Evolutionary conservation across 352 stramenopile species (phyloP).

Genomic region (Phytophthora kernoviae): DNA sequence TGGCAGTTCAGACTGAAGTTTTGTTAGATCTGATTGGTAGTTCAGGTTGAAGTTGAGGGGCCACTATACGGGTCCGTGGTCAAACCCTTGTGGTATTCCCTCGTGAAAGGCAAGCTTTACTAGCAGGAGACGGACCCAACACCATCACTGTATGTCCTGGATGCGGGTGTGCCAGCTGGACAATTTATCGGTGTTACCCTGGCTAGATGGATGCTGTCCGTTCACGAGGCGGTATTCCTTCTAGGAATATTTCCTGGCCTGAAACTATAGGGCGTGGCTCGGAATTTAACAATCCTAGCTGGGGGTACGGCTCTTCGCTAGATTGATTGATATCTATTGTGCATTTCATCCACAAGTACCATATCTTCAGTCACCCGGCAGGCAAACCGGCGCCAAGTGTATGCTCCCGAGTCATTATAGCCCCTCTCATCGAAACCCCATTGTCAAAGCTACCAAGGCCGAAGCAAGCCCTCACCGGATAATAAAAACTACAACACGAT

Average conservation of each 20-base stretch:
- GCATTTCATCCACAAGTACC: neutral
- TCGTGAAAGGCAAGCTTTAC: neutral
- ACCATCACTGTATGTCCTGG: too few relatives aligned
- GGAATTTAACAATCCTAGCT: neutral
- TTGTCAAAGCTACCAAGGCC: conserved; percentile 8
- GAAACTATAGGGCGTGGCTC: neutral
- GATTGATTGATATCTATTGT: neutral
- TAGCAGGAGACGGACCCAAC: too few relatives aligned
- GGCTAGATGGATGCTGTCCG: too few relatives aligned
- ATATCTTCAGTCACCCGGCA: neutral
- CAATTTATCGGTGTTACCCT: neutral
- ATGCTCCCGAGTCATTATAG: neutral
- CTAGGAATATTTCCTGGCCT: neutral
- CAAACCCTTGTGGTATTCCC: neutral
- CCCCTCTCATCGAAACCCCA: conserved; percentile 4
- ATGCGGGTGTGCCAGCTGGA: too few relatives aligned
- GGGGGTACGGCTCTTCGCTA: neutral
- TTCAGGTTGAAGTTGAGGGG: too few relatives aligned
- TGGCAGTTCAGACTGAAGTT: too few relatives aligned
- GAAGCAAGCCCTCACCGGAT: neutral
- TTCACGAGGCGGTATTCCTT: too few relatives aligned
- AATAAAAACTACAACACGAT: conserved; percentile 7
- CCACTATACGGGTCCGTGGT: too few relatives aligned
- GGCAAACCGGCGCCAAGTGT: neutral
- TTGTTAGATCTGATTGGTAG: too few relatives aligned